A percentile compares a stretch with the other conserved stretches of the same genome.
These are phyloP conservation scores for Cytospora piceicola DNA, from an alignment of 2,329 filamentous ascomycete genomes.

Conservation along the genomic window DNA sequence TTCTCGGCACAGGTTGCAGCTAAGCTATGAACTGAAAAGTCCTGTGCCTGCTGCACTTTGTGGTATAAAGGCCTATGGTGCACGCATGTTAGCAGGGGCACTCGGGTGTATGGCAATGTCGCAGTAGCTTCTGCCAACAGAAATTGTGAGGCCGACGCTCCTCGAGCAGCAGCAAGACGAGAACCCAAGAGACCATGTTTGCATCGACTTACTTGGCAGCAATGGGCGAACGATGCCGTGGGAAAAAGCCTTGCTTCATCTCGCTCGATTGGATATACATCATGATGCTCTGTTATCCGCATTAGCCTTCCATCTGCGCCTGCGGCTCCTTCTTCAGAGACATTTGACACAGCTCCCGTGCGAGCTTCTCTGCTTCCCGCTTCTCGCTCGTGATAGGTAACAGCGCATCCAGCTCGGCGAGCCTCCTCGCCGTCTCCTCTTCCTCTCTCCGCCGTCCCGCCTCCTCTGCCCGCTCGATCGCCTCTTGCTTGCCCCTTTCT, in stretches of 20 bases:
- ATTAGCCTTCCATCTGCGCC: constrained; percentile 32
- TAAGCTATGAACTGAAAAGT: background rate
- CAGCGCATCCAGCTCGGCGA: constrained; percentile 53
- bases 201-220: constrained; percentile 8
- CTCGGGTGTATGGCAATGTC: background rate
- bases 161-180: background rate
- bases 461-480: constrained; percentile 55
- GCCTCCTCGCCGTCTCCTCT: constrained; percentile 40
- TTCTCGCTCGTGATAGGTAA: constrained; percentile 42
- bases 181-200: background rate
- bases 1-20: background rate
- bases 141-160: background rate
- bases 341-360: constrained; percentile 44
- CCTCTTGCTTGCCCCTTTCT: constrained; percentile 54
- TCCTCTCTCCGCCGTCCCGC: constrained; percentile 46
- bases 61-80: background rate
- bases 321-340: constrained; percentile 41
- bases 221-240: background rate
- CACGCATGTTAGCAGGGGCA: background rate
- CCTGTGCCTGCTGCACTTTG: background rate
- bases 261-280: constrained; percentile 12
- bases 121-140: background rate
- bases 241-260: constrained; percentile 1
- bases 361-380: constrained; percentile 40
- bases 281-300: constrained; percentile 21